Evolutionary conservation across 257 asterid genomes (phyloP).

Genomic region (Ballota nigra): DNA sequence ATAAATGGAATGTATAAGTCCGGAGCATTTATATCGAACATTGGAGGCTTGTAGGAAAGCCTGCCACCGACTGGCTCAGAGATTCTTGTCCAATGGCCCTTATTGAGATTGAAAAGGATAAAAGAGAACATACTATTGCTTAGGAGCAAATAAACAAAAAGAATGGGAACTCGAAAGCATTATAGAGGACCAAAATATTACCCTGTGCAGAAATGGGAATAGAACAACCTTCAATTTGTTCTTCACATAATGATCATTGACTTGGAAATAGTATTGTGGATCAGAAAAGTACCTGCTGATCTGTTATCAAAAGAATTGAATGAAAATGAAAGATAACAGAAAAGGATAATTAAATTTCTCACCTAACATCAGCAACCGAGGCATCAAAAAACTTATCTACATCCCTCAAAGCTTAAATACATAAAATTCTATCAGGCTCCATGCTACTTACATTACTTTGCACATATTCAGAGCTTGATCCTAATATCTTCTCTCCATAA

Average conservation of each 20-base stretch:
- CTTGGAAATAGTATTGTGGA: constrained; percentile 64
- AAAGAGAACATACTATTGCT: neutral
- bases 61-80: constrained; percentile 62
- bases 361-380: neutral
- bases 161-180: constrained; percentile 1
- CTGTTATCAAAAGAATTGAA: constrained; percentile 31
- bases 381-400: neutral
- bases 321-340: neutral
- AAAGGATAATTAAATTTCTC: neutral
- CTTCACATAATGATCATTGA: constrained; percentile 57
- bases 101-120: constrained; percentile 13
- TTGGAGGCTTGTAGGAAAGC: constrained; percentile 65
- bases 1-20: constrained; percentile 57
- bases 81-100: constrained; percentile 71
- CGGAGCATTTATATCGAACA: constrained; percentile 59
- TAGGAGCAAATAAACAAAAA: neutral
- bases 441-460: constrained; percentile 51
- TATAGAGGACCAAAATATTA: constrained; percentile 18
- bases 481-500: constrained; percentile 50
- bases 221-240: constrained; percentile 56
- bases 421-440: neutral
- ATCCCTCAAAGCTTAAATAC: neutral
- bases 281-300: constrained; percentile 60
- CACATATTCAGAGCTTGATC: constrained; percentile 64
- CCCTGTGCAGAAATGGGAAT: constrained; percentile 60